A percentile compares a stretch with the other conserved stretches of the same genome.
phyloP scores from a whole-genome alignment of 2,329 filamentous ascomycete species.

The Paecilomyces variotii region DNA sequence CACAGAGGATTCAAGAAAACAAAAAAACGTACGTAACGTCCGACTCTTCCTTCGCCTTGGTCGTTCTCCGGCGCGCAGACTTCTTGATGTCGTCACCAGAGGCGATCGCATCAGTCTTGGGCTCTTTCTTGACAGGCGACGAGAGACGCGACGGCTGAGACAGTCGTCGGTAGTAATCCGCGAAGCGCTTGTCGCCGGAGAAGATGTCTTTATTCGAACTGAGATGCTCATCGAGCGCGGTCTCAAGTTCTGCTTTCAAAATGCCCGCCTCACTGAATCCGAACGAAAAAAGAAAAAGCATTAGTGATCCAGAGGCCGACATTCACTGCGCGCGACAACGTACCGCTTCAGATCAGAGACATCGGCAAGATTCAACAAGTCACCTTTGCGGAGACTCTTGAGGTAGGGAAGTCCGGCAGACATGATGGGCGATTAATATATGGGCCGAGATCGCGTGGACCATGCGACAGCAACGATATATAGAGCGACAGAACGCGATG shows the following conservation, averaged over 20 bases:
- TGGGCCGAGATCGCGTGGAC: constrained; percentile 36
- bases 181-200: constrained; percentile 55
- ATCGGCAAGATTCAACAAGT: constrained; percentile 67
- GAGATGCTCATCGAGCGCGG: constrained; percentile 65
- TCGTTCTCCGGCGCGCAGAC: constrained; percentile 32
- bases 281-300: background rate
- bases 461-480: constrained; percentile 36
- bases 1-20: background rate
- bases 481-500: background rate
- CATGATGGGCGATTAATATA: constrained; percentile 41
- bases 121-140: constrained; percentile 45
- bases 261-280: constrained; percentile 55
- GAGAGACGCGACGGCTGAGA: constrained; percentile 25
- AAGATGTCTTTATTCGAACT: constrained; percentile 60
- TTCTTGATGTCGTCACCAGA: constrained; percentile 28
- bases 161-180: constrained; percentile 63
- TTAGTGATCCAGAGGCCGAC: background rate
- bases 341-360: constrained; percentile 65
- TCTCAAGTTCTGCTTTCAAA: constrained; percentile 73
- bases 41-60: constrained; percentile 36
- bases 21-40: constrained; percentile 11
- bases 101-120: constrained; percentile 27
- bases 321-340: constrained; percentile 26
- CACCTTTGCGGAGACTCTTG: constrained; percentile 71
- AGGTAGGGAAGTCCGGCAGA: constrained; percentile 63